Evolutionary conservation across 306 rosid genomes (phyloP), one percentile per base, ranked within the genome.

Genomic region (Biancaea sappan): DNA sequence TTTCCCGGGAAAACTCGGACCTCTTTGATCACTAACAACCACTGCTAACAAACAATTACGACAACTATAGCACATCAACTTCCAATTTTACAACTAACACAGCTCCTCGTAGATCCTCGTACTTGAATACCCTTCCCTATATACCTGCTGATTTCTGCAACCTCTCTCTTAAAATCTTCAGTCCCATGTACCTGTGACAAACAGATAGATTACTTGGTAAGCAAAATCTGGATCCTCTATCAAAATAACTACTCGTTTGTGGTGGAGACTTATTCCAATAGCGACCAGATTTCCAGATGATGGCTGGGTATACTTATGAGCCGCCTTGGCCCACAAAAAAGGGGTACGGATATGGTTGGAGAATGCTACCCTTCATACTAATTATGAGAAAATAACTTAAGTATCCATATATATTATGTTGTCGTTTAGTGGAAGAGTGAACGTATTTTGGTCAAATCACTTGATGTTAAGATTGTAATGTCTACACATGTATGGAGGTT

Each of bases 171-270:
- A 89, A 79, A 77, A 94, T 94, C 88, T 91, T 89, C 83, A 84
- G 73, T 66, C 97, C 98, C 97, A 91, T 88, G 87, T 94, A 94
- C 94, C 98, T 94, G 88, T 76, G 67, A 78, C 71, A 75, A 71
- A 75, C 73, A 60, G 29, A 72, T 16, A 18, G 2, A 68, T 56
- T 21, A 38, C 29, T 46, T 29, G 51, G 24, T 40, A 70, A 26
- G 24, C 24, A 62, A 62, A 2, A 35, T 35, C 19, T 62, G n/a
- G 8, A 19, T 21, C 11, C 35, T 1, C 25, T 25, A 14, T 7
- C 18, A 14, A 53, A 52, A 52, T 52, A n/a, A n/a, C n/a, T n/a
- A n/a, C n/a, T n/a, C n/a, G n/a, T n/a, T n/a, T n/a, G n/a, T n/a
- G n/a, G n/a, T n/a, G n/a, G n/a, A n/a, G n/a, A n/a, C n/a, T n/a